Evolutionary conservation across 2,329 filamentous ascomycete genomes (phyloP), one percentile per base, ranked within the genome.

Genomic region (Didymella glomerata): DNA sequence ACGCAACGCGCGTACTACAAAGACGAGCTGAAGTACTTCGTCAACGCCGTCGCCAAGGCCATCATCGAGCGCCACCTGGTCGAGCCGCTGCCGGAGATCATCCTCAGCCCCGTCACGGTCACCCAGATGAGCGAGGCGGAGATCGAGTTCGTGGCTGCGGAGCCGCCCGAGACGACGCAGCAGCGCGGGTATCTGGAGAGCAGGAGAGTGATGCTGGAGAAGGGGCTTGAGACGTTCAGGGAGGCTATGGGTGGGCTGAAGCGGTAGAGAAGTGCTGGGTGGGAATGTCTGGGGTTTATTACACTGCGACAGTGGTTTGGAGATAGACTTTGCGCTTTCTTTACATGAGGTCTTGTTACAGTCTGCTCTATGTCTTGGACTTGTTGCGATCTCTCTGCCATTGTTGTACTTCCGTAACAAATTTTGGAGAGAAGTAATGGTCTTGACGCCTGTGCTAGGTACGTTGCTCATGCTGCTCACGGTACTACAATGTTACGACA

Each of bases 11-110:
- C 77, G 0, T 77, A 76, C 62, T 80, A 80, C 69, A 74, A 74
- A 65, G 73, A 76, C 41, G 69, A 76, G 54, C 50, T 77, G 24
- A 76, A 74, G 56, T 75, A 71, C 55, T 80, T 79, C 66, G 58
- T 76, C 59, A 63, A 67, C 34, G 67, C 60, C 18, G 64, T 80
- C 28, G 67, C 71, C 28, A 75, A 75, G 28, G 68, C 76, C n/a
- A 72, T 78, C 24, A 66, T 80, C 45, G 78, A 81, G 64, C 76
- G 78, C 13, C 66, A 76, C 58, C 60, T 80, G 2, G 62, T 81
- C 13, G 54, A 66, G 2, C 59, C 68, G 1, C 64, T 80, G 1
- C 67, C 68, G 0, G 48, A 64, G 0, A 63, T 61, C 8, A 71
- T 77, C 13, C 59, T 80, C 13, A 72, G 69, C 0, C 73, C 78